These are phyloP conservation scores for Chlorociboria aeruginascens DNA, from an alignment of 495 filamentous ascomycete genomes.

Conservation along the genomic window DNA sequence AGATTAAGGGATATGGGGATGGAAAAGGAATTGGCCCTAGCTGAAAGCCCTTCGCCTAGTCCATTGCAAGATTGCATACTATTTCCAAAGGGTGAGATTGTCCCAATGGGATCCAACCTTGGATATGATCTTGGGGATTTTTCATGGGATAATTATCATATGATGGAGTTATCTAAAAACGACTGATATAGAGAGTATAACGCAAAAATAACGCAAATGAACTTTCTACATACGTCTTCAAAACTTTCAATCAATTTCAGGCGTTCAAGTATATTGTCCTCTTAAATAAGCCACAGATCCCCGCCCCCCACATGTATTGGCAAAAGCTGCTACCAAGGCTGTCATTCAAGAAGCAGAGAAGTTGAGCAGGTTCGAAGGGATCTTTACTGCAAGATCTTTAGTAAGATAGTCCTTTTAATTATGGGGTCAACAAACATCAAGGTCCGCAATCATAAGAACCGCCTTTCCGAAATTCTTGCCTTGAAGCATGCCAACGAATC, in stretches of 20 bases:
- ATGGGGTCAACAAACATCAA: neutral
- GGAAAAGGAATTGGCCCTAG: constrained; percentile 3
- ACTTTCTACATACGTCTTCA: too few relatives aligned
- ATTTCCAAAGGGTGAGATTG: constrained; percentile 18
- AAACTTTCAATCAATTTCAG: too few relatives aligned
- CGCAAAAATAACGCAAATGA: too few relatives aligned
- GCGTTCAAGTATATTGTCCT: too few relatives aligned
- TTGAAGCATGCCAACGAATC: constrained; percentile 73
- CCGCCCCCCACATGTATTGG: too few relatives aligned
- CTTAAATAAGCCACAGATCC: too few relatives aligned
- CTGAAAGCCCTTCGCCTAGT: constrained; percentile 32
- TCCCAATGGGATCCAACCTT: constrained; percentile 44
- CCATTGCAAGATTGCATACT: constrained; percentile 34
- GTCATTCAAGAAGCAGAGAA: too few relatives aligned
- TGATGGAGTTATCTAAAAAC: neutral
- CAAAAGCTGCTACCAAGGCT: too few relatives aligned
- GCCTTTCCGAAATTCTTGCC: constrained; percentile 93
- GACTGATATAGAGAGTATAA: neutral
- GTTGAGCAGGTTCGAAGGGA: too few relatives aligned
- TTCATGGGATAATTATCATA: constrained; percentile 30
- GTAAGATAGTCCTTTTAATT: neutral
- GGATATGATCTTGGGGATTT: constrained; percentile 41
- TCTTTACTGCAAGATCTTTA: neutral
- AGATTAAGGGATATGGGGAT: neutral
- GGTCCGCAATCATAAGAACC: constrained; percentile 54